Conservation (phyloP, 164 flowering plant species). For the Kingdonia uniflora region DNA sequence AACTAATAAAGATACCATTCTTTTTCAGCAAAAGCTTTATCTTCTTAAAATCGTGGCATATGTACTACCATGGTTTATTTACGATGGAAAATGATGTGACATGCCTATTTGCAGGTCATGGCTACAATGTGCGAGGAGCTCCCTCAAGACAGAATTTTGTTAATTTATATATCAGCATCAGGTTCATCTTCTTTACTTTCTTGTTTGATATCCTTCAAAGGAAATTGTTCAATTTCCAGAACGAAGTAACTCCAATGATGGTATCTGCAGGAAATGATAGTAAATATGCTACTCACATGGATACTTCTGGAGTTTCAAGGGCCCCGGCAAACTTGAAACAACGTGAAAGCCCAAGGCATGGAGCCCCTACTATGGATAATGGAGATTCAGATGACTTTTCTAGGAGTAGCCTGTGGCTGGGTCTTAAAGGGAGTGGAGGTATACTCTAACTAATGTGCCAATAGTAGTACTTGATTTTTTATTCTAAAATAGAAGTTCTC, state of each 20-base stretch:
- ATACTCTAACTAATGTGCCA: not conserved
- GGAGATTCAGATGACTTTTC: conserved; percentile 27
- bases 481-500: too few species aligned
- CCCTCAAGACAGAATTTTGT: conserved; percentile 62
- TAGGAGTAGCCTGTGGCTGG: conserved; percentile 48
- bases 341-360: conserved; percentile 17
- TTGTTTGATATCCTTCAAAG: not conserved
- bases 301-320: conserved; percentile 40
- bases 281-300: conserved; percentile 24
- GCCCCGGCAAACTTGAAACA: conserved; percentile 35
- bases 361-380: conserved; percentile 22
- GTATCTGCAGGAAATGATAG: conserved; percentile 47
- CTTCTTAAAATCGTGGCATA: too few species aligned
- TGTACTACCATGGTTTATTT: too few species aligned
- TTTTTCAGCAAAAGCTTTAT: too few species aligned
- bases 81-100: not conserved
- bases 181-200: conserved; percentile 36
- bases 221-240: not conserved
- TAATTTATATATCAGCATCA: conserved; percentile 77
- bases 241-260: conserved; percentile 4
- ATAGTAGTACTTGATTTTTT: not conserved
- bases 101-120: conserved; percentile 50
- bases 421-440: conserved; percentile 75
- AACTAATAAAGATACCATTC: too few species aligned
- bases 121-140: conserved; percentile 88